Percentiles rank a stretch among this genome's conserved stretches.
Evolutionary conservation across 192 early-diverging fungal genomes (phyloP).

Genomic region (Ramicandelaber brevisporus): DNA sequence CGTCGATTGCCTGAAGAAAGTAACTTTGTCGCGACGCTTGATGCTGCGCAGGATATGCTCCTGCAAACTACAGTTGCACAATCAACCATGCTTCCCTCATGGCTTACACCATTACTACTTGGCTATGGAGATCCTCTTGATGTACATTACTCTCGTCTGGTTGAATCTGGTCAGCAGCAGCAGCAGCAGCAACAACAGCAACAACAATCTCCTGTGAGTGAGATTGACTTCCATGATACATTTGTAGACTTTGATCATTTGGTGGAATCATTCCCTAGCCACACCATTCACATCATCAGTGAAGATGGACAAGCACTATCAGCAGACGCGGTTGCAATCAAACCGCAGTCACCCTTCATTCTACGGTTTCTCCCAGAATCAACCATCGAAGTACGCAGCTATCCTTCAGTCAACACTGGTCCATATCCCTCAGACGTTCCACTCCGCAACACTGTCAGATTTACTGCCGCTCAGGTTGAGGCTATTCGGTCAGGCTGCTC

Average conservation of each 20-base stretch:
- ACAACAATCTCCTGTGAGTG: too few species aligned
- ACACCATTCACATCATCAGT: neutral
- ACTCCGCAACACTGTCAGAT: slow-evolving; percentile 44
- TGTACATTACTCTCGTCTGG: slow-evolving; percentile 39
- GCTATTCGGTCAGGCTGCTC: slow-evolving; percentile 70
- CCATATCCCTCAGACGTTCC: slow-evolving; percentile 47
- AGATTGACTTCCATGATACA: slow-evolving; percentile 73
- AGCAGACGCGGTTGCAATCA: too few species aligned
- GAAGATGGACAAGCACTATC: neutral
- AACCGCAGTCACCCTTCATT: slow-evolving; percentile 47
- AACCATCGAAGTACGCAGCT: slow-evolving; percentile 29
- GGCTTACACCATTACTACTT: slow-evolving; percentile 74
- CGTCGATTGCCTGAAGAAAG: slow-evolving; percentile 72
- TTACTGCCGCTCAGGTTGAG: slow-evolving; percentile 63
- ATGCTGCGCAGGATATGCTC: slow-evolving; percentile 74
- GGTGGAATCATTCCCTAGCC: slow-evolving; percentile 25
- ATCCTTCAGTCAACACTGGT: slow-evolving; percentile 34
- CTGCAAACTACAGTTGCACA: slow-evolving; percentile 9
- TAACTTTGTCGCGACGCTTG: slow-evolving; percentile 80
- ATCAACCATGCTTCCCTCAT: slow-evolving; percentile 75
- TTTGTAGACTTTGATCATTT: slow-evolving; percentile 66
- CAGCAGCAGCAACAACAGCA: too few species aligned
- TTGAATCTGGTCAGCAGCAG: slow-evolving; percentile 16
- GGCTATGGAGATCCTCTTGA: slow-evolving; percentile 84
- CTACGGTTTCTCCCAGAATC: slow-evolving; percentile 33